These are phyloP conservation scores for Planoprotostelium fungivorum DNA, from an alignment of 78 protist species.

Conservation along the genomic window DNA sequence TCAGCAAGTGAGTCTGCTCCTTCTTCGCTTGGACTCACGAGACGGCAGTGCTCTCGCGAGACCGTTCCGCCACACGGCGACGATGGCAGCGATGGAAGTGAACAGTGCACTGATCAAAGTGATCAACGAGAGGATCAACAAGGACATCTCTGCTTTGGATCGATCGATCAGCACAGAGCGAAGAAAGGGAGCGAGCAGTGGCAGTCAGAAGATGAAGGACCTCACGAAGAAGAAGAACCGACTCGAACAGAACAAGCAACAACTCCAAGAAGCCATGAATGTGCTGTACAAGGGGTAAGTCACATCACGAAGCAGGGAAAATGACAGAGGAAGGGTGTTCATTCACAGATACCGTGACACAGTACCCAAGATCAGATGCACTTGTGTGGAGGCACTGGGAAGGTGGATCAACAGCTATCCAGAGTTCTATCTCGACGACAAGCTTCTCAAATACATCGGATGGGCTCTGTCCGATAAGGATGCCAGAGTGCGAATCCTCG, in stretches of 20 bases:
- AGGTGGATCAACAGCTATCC: slow-evolving; percentile 6
- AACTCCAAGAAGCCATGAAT: background rate
- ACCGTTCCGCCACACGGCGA: slow-evolving; percentile 20
- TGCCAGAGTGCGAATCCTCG: background rate
- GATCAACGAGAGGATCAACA: background rate
- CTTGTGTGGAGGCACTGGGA: slow-evolving; percentile 3
- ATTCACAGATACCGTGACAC: slow-evolving; percentile 14
- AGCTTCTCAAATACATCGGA: slow-evolving; percentile 10
- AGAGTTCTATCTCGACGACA: background rate
- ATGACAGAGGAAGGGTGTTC: background rate
- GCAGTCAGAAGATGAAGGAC: background rate
- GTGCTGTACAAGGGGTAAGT: background rate
- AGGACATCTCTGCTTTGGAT: background rate
- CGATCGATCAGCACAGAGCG: background rate
- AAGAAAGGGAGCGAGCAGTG: background rate
- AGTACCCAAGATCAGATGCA: background rate
- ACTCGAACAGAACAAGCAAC: background rate
- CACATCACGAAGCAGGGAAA: no score
- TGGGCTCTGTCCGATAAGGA: slow-evolving; percentile 18
- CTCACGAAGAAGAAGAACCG: background rate
- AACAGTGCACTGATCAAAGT: background rate
- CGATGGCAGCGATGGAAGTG: background rate
- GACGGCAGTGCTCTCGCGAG: background rate
- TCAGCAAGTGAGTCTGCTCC: no score
- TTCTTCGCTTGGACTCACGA: no score